Conservation (phyloP, 805 yeast species). For the Kodamaea restingae region DNA sequence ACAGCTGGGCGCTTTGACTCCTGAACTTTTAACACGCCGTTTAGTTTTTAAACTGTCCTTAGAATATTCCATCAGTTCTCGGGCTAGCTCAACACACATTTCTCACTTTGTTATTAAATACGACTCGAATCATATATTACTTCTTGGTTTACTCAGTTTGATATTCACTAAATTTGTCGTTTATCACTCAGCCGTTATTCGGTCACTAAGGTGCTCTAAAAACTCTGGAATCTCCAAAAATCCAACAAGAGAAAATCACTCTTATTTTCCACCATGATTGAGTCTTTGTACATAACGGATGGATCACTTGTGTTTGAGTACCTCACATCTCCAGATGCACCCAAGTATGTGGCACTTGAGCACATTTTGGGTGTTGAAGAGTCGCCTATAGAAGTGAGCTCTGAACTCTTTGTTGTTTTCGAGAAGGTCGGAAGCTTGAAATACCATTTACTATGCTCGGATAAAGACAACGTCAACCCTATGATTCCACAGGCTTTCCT, state of each 20-base stretch:
- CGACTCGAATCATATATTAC: too few relatives aligned
- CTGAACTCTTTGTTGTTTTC: constrained; percentile 26
- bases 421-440: constrained; percentile 20
- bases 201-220: too few relatives aligned
- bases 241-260: too few relatives aligned
- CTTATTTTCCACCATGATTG: constrained; percentile 26
- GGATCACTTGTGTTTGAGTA: constrained; percentile 34
- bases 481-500: constrained; percentile 53
- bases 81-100: too few relatives aligned
- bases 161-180: too few relatives aligned
- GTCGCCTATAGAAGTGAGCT: constrained; percentile 27
- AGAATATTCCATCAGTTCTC: too few relatives aligned
- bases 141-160: too few relatives aligned
- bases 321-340: constrained; percentile 27
- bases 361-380: constrained; percentile 11
- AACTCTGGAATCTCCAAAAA: too few relatives aligned
- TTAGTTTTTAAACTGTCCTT: background rate
- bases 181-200: too few relatives aligned
- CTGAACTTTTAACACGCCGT: too few relatives aligned
- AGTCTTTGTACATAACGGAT: constrained; percentile 42
- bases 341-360: constrained; percentile 27
- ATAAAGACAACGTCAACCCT: constrained; percentile 37
- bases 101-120: too few relatives aligned
- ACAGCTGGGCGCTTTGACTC: too few relatives aligned
- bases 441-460: constrained; percentile 27